A percentile compares a stretch with the other conserved stretches of the same genome.
These are phyloP conservation scores for Blastobotrys persicus DNA, from an alignment of 1,139 yeast species.

Conservation along the genomic window DNA sequence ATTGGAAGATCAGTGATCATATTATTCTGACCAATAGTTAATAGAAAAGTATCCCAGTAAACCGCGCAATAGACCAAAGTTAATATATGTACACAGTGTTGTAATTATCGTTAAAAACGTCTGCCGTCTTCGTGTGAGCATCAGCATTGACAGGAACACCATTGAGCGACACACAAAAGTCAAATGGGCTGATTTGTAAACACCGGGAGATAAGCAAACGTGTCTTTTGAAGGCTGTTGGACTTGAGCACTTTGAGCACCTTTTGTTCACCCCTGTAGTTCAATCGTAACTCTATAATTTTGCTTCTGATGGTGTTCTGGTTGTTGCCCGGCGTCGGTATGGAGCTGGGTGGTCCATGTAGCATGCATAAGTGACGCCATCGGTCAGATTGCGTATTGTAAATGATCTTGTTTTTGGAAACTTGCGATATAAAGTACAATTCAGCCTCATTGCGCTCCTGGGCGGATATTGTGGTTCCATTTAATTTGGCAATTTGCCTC, in stretches of 20 bases:
- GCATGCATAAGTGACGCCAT: constrained; percentile 35
- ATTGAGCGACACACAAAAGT: constrained; percentile 10
- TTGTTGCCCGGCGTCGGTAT: constrained; percentile 17
- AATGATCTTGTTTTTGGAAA: constrained; percentile 37
- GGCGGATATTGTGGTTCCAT: constrained; percentile 52
- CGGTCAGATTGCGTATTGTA: constrained; percentile 32
- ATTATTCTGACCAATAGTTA: too few relatives aligned
- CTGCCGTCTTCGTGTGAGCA: background rate
- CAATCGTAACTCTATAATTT: constrained; percentile 21
- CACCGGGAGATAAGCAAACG: constrained; percentile 23
- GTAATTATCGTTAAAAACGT: too few relatives aligned
- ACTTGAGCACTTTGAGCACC: constrained; percentile 23
- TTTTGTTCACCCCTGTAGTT: constrained; percentile 16
- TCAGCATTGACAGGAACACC: background rate
- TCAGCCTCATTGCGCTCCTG: constrained; percentile 64
- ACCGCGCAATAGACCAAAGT: too few relatives aligned
- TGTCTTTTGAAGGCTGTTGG: constrained; percentile 27
- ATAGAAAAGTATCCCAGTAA: too few relatives aligned
- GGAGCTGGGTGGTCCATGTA: constrained; percentile 34
- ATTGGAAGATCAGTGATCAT: too few relatives aligned
- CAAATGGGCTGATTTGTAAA: constrained; percentile 21
- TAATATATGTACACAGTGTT: too few relatives aligned
- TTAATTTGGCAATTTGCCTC: constrained; percentile 42
- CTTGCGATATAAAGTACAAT: constrained; percentile 58
- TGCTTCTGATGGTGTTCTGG: constrained; percentile 20